A percentile compares a stretch with the other conserved stretches of the same genome.
phyloP scores from a whole-genome alignment of 306 rosid species.

The Purshia tridentata region DNA sequence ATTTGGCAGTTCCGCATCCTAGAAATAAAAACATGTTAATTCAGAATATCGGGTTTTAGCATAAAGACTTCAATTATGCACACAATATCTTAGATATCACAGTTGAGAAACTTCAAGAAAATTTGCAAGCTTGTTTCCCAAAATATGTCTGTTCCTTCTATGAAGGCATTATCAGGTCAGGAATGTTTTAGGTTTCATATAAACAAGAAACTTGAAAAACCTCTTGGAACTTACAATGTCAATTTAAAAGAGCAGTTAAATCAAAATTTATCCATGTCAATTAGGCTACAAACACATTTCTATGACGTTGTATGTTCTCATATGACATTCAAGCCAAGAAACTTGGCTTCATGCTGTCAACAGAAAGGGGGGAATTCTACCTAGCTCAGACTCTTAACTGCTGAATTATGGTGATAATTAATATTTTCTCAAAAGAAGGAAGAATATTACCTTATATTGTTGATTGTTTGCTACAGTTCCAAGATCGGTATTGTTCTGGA shows the following conservation, averaged over 20 bases:
- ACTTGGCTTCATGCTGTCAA: background rate
- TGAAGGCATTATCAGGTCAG: background rate
- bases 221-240: background rate
- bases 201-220: background rate
- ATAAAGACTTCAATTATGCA: background rate
- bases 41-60: conserved; percentile 27
- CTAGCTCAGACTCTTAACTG: conserved; percentile 1
- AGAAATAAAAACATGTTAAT: conserved; percentile 30
- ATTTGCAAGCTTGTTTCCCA: background rate
- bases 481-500: conserved; percentile 60
- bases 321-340: background rate
- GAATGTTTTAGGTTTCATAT: background rate
- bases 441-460: conserved; percentile 50
- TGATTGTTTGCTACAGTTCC: conserved; percentile 28
- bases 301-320: background rate
- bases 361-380: background rate
- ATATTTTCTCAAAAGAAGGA: conserved; percentile 7
- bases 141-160: background rate
- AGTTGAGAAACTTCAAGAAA: background rate
- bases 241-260: background rate
- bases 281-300: background rate
- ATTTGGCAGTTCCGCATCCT: conserved; percentile 46
- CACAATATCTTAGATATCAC: background rate
- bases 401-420: background rate
- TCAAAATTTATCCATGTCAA: background rate